Base-by-base conservation (phyloP, 1,284 basidiomycete genomes). In the Kwoniella shivajii region DNA sequence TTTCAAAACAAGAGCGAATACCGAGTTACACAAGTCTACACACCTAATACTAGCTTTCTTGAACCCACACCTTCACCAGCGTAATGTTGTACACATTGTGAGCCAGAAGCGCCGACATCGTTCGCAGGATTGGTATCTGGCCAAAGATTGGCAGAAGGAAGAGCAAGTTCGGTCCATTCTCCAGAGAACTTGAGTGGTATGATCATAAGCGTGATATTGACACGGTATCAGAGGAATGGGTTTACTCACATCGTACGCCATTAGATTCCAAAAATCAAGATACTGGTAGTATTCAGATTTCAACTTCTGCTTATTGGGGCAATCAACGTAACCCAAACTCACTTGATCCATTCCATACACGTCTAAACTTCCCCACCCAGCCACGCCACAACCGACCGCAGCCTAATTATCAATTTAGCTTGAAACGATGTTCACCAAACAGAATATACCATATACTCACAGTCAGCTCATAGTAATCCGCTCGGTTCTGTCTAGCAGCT, bases 251-350 rank as follows among this genome's bases (percentile, higher is more conserved):
- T 89, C 88, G 63, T 89, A 89, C 4, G 86, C 86, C 91, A 94
- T 93, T 54, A 94, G 75, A 74, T 92, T 92, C 90, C 90, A 92
- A 77, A 86, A 90, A 33, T 81, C 83, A 45, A 92, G 76, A 31
- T 77, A 78, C 59, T 60, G 50, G n/a, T 14, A 38, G n/a, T n/a
- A n/a, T n/a, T n/a, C n/a, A n/a, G n/a, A n/a, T n/a, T n/a, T n/a
- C n/a, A n/a, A n/a, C n/a, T n/a, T n/a, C n/a, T n/a, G n/a, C n/a
- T n/a, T n/a, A n/a, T n/a, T n/a, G n/a, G n/a, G n/a, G n/a, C n/a
- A n/a, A n/a, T n/a, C n/a, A n/a, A n/a, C n/a, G n/a, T n/a, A n/a
- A n/a, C n/a, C n/a, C n/a, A n/a, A n/a, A n/a, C 54, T 49, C 24
- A 57, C 56, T 52, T 72, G 68, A 67, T 90, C 84, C 86, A 92